Conservation (phyloP, 2,329 filamentous ascomycete genomes). For the Aspergillus sergii region DNA sequence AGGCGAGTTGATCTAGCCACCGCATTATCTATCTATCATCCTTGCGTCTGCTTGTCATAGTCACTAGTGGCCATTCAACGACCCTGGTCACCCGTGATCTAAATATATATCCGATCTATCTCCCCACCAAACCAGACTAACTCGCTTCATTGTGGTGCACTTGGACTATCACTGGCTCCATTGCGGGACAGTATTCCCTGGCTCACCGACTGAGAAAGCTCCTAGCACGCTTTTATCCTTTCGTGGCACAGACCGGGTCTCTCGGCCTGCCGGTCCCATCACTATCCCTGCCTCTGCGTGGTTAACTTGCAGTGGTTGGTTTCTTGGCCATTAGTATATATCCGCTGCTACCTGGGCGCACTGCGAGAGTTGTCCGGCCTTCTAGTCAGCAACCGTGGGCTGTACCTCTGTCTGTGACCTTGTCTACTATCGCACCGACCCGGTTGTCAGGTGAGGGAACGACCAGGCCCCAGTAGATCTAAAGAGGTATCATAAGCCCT, state of each 20-base stretch:
- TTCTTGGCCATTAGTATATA: conserved; percentile 12
- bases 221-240: background rate
- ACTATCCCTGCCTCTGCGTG: conserved; percentile 14
- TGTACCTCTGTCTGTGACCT: conserved; percentile 6
- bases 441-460: background rate
- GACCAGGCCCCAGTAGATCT: background rate
- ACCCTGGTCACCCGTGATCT: conserved; percentile 18
- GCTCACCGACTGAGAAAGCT: background rate
- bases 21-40: conserved; percentile 6
- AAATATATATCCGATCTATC: conserved; percentile 28
- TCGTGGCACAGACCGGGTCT: background rate
- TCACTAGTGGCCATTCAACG: conserved; percentile 6
- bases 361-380: conserved; percentile 4
- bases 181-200: conserved; percentile 2
- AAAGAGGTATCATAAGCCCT: background rate
- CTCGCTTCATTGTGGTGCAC: conserved; percentile 8
- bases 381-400: conserved; percentile 6
- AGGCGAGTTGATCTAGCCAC: conserved; percentile 4
- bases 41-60: conserved; percentile 8
- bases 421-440: background rate
- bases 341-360: conserved; percentile 1
- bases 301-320: conserved; percentile 7
- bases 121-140: conserved; percentile 19
- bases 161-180: conserved; percentile 13
- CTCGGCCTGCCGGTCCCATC: background rate